Conservation (phyloP, 164 flowering plant genomes). For the Liquidambar formosana region DNA sequence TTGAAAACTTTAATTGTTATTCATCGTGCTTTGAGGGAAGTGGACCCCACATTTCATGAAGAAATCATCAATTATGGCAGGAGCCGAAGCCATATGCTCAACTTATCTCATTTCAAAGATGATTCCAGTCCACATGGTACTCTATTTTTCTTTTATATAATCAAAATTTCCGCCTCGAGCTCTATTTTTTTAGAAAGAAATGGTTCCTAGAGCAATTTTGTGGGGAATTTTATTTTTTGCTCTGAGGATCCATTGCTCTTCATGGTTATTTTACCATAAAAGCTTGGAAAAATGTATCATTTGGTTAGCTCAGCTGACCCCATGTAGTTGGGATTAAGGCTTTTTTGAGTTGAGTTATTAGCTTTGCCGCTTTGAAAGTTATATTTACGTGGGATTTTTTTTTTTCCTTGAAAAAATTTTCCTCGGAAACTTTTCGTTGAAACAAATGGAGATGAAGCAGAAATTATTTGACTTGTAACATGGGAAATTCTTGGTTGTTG, state of each 20-base stretch:
- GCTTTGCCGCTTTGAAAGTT: neutral
- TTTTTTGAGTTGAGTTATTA: no score
- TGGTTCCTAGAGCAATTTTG: neutral
- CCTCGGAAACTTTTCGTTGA: neutral
- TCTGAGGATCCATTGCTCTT: no score
- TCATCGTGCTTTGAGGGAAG: constrained; percentile 97
- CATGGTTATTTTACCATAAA: no score
- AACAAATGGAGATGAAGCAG: neutral
- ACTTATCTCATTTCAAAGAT: constrained; percentile 93
- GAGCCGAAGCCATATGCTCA: constrained; percentile 87
- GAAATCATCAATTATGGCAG: constrained; percentile 86
- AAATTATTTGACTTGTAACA: neutral
- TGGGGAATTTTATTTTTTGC: no score
- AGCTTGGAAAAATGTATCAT: no score
- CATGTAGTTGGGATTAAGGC: no score
- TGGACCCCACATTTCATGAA: constrained; percentile 91
- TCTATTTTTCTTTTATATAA: neutral
- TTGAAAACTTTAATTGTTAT: constrained; percentile 88
- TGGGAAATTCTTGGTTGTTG: neutral
- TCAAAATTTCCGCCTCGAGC: neutral
- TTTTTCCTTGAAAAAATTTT: neutral
- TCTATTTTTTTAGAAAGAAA: neutral
- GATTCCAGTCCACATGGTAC: constrained; percentile 96
- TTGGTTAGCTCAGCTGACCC: no score
- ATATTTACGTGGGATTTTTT: neutral